These are phyloP conservation scores for Baorangia bicolor DNA, from an alignment of 768 basidiomycete genomes.

Conservation along the genomic window DNA sequence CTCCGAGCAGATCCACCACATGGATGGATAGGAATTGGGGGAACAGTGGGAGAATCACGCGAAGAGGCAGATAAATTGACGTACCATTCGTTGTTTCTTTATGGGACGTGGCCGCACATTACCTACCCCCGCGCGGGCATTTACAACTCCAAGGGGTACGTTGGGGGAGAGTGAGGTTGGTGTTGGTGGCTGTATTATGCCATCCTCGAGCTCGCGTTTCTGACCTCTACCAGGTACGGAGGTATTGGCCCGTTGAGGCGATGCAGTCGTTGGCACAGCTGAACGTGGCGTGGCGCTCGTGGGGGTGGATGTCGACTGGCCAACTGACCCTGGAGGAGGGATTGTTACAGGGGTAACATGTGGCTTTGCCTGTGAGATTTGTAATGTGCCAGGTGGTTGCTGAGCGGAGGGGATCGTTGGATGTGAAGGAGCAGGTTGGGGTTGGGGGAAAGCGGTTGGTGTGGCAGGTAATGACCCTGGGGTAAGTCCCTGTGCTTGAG, in stretches of 20 bases:
- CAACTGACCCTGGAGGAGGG: conserved; percentile 27
- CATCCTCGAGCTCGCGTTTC: conserved; percentile 35
- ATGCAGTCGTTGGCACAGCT: conserved; percentile 26
- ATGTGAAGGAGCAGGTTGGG: conserved; percentile 30
- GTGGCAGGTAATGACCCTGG: conserved; percentile 24
- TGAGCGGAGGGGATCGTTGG: conserved; percentile 20
- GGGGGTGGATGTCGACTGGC: conserved; percentile 32
- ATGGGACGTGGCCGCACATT: conserved; percentile 63
- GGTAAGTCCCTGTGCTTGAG: conserved; percentile 37
- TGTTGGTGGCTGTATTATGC: conserved; percentile 21
- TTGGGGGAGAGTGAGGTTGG: conserved; percentile 24
- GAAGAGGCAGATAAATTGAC: conserved; percentile 15
- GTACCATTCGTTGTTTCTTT: conserved; percentile 76
- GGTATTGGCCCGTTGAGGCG: conserved; percentile 21
- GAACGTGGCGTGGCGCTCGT: conserved; percentile 32
- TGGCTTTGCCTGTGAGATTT: conserved; percentile 23
- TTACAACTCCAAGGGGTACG: conserved; percentile 35
- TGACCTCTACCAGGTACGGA: conserved; percentile 27
- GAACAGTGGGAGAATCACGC: neutral
- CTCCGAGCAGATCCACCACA: neutral
- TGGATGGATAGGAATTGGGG: neutral
- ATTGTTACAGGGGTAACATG: conserved; percentile 34
- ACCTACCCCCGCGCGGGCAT: conserved; percentile 57
- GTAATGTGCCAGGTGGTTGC: conserved; percentile 22
- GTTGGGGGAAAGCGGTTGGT: conserved; percentile 34